Percentiles rank a stretch among this genome's conserved stretches.
phyloP scores from a whole-genome alignment of 2,329 filamentous ascomycete species.

The Colletotrichum incanum region DNA sequence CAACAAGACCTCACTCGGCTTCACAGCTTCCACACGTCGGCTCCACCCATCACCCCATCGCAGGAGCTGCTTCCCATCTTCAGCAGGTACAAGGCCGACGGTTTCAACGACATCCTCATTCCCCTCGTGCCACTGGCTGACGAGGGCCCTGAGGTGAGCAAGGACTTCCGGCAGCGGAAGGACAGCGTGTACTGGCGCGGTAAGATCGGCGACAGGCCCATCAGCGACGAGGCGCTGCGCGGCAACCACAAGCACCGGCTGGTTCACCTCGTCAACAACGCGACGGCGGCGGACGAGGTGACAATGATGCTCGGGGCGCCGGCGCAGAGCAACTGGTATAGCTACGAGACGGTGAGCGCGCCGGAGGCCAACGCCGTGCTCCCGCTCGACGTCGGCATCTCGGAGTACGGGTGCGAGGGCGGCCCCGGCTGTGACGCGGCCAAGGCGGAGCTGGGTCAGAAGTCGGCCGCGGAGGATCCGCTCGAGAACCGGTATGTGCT shows the following conservation, averaged over 20 bases:
- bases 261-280: slow-evolving; percentile 77
- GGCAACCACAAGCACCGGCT: slow-evolving; percentile 80
- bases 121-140: slow-evolving; percentile 68
- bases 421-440: slow-evolving; percentile 66
- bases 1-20: slow-evolving; percentile 83
- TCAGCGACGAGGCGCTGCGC: slow-evolving; percentile 70
- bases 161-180: slow-evolving; percentile 73
- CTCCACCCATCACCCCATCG: slow-evolving; percentile 74
- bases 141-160: slow-evolving; percentile 60
- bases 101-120: slow-evolving; percentile 84
- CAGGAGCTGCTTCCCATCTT: slow-evolving; percentile 81
- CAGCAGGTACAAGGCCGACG: slow-evolving; percentile 79
- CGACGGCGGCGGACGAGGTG: slow-evolving; percentile 63
- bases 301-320: slow-evolving; percentile 70
- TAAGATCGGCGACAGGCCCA: slow-evolving; percentile 71
- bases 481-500: slow-evolving; percentile 80
- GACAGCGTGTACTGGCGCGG: slow-evolving; percentile 83
- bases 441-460: slow-evolving; percentile 65
- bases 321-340: slow-evolving; percentile 57
- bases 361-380: slow-evolving; percentile 68
- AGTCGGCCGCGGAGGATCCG: slow-evolving; percentile 64
- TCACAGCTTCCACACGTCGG: slow-evolving; percentile 80
- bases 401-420: slow-evolving; percentile 71
- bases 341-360: slow-evolving; percentile 69
- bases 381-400: slow-evolving; percentile 72